Evolutionary conservation across 2,329 filamentous ascomycete genomes (phyloP), one percentile per base, ranked within the genome.

Genomic region (Aspergillus intermedius): DNA sequence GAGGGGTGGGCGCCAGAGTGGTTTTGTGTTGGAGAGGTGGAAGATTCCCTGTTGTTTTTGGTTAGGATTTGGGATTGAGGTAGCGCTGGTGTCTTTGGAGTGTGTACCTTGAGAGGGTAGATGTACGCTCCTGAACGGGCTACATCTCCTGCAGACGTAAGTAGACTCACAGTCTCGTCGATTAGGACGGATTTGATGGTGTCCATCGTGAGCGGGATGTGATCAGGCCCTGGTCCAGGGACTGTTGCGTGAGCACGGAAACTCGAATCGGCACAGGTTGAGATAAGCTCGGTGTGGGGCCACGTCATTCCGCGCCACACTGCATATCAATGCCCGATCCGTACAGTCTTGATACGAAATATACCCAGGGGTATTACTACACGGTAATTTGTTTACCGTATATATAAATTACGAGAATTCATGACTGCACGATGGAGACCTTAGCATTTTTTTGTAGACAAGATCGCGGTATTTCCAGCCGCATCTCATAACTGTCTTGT

Each of bases 71-170:
- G 17, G 17, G 17, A 19, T 19, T 19, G 17, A 19, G 17, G 3
- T 19, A 19, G 17, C 17, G 17, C 17, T 19, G 17, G 17, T 19
- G 17, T 2, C 17, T 19, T 19, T 19, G 17, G 17, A 3, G 17
- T 2, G 17, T 2, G 17, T 19, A 22, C 80, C 67, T 80, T 90
- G 69, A 96, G 77, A 22, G 91, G 91, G 69, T 95, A 96, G 54
- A 94, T 69, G 64, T 93, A 95, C 21, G 90, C 82, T 44, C 83
- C 81, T 54, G 89, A 95, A 59, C 77, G 81, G 45, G 83, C 80
- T 28, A 88, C 87, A 60, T 88, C 82, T 37, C 77, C 71, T 39
- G 88, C 77, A 34, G 90, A 74, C 13, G 69, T 69, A 56, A 75
- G 81, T 48, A 87, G 79, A 54, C 83, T 82, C 52, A 80, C 76